Conservation (phyloP, 768 basidiomycete genomes). For the Botryobasidium botryosum region DNA sequence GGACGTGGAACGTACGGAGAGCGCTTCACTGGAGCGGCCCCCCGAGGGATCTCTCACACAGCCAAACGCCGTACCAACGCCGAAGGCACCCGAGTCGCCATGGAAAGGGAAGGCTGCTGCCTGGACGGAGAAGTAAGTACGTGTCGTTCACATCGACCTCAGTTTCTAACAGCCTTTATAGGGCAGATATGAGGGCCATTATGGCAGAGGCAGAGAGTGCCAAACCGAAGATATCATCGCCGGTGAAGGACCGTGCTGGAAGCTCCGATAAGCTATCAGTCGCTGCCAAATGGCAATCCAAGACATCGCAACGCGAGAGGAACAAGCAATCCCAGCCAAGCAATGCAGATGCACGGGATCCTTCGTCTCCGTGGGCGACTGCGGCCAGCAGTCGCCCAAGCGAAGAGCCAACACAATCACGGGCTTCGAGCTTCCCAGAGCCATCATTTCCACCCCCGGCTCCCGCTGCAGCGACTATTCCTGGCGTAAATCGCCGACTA, state of each 20-base stretch:
- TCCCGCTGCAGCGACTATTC: too few species aligned
- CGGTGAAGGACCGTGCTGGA: conserved; percentile 8
- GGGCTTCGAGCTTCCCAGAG: too few species aligned
- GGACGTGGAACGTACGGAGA: background rate
- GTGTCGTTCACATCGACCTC: too few species aligned
- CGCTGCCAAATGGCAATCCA: conserved; percentile 4
- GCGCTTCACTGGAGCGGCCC: background rate
- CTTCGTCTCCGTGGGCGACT: too few species aligned
- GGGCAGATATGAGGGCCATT: conserved; percentile 68
- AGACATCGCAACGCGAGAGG: conserved; percentile 1
- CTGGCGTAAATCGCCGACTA: too few species aligned
- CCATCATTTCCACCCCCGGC: too few species aligned
- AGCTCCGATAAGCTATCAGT: background rate
- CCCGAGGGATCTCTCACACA: conserved; percentile 10
- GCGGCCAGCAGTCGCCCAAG: too few species aligned
- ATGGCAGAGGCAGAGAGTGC: conserved; percentile 57
- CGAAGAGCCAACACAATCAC: too few species aligned
- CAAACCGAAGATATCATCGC: conserved; percentile 11
- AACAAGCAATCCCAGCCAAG: conserved; percentile 3
- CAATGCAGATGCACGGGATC: background rate
- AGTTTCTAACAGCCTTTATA: too few species aligned
- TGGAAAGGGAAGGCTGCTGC: conserved; percentile 21
- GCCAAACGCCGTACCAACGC: conserved; percentile 6
- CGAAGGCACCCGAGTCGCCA: conserved; percentile 14
- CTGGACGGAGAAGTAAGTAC: conserved; percentile 17